Evolutionary conservation across 2,329 filamentous ascomycete species (phyloP).

Genomic region (Plectosphaerella plurivora): DNA sequence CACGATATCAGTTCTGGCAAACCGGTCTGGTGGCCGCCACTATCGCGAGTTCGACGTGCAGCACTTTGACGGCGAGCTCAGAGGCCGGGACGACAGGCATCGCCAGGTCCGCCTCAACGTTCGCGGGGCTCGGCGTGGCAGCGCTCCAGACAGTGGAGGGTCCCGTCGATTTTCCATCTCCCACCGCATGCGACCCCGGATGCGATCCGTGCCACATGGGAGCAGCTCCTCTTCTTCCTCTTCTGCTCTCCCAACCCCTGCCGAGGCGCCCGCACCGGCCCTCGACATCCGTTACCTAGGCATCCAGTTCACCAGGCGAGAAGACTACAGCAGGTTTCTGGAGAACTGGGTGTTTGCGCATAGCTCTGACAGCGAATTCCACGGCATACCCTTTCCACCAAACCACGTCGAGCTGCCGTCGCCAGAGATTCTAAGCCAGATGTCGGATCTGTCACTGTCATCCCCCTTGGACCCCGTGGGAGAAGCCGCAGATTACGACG

Average conservation of each 20-base stretch:
- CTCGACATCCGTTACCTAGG: constrained; percentile 43
- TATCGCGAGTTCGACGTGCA: constrained; percentile 45
- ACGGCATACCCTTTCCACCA: constrained; percentile 38
- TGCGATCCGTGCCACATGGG: constrained; percentile 23
- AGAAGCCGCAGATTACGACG: constrained; percentile 18
- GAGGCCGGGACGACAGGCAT: constrained; percentile 39
- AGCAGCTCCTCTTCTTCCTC: constrained; percentile 13
- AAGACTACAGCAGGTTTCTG: constrained; percentile 42
- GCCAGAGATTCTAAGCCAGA: constrained; percentile 33
- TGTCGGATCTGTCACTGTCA: constrained; percentile 9
- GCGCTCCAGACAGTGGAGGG: constrained; percentile 29
- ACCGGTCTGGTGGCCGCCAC: constrained; percentile 34
- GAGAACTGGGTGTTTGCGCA: constrained; percentile 42
- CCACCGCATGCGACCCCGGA: constrained; percentile 34
- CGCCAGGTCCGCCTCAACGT: constrained; percentile 39
- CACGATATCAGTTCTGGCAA: constrained; percentile 42
- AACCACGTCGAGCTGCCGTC: constrained; percentile 43
- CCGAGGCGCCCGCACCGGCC: neutral
- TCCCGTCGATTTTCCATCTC: constrained; percentile 38
- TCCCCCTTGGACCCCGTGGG: constrained; percentile 21
- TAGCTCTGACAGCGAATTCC: constrained; percentile 39
- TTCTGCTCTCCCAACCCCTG: constrained; percentile 8
- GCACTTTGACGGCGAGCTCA: constrained; percentile 41
- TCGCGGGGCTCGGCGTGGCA: constrained; percentile 33
- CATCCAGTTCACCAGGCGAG: constrained; percentile 43